Conservation (phyloP, 83 land plant species). For the Picea abies region DNA sequence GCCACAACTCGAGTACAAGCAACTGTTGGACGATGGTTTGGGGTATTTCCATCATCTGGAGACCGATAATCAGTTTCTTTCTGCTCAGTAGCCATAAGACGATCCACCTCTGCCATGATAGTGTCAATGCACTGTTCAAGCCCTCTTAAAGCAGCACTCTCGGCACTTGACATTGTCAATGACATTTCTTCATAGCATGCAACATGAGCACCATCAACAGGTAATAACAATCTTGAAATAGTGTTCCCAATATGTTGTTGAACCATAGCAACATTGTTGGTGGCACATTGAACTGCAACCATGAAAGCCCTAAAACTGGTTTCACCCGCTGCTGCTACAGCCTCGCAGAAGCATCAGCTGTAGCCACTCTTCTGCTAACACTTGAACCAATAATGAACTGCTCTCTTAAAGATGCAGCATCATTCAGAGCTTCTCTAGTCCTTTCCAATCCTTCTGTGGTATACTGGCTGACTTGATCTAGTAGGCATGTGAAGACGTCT, state of each 20-base stretch:
- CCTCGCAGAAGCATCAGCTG: constrained; percentile 95
- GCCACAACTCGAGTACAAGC: no score
- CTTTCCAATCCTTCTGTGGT: constrained; percentile 94
- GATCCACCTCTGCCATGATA: no score
- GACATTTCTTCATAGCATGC: constrained; percentile 54
- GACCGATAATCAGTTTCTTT: no score
- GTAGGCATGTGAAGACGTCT: constrained; percentile 87
- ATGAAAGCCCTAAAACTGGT: no score
- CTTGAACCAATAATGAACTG: constrained; percentile 89
- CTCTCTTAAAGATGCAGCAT: constrained; percentile 93
- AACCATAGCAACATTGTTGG: no score
- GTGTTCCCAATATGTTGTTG: no score
- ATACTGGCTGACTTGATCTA: constrained; percentile 95
- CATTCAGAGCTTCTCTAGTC: constrained; percentile 83
- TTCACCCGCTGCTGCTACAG: no score
- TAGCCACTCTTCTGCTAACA: constrained; percentile 94
- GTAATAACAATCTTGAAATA: constrained; percentile 74
- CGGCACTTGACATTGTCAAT: constrained; percentile 86
- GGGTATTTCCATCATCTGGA: no score
- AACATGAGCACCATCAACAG: constrained; percentile 73
- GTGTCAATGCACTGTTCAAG: constrained; percentile 67
- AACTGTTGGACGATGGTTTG: no score
- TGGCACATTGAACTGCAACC: no score
- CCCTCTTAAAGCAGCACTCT: constrained; percentile 87
- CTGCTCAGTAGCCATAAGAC: no score